Conservation (phyloP, 2,329 filamentous ascomycete species). For the Pyrenophora tritici-repentis region DNA sequence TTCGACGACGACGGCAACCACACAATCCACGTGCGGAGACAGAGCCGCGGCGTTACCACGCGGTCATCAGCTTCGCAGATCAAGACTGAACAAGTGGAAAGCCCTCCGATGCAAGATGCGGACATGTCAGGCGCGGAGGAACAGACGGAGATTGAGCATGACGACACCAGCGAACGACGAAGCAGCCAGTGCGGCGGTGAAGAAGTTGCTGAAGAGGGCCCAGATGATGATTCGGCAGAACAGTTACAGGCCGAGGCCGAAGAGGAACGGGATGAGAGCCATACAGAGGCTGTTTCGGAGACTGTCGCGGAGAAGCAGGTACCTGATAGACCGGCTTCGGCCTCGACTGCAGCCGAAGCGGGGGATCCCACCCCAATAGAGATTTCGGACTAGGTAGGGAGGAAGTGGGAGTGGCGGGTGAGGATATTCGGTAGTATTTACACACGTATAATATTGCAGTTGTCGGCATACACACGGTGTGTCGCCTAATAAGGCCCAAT, state of each 20-base stretch:
- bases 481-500: too few relatives aligned
- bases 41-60: slow-evolving; percentile 14
- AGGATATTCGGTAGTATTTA: too few relatives aligned
- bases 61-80: slow-evolving; percentile 15
- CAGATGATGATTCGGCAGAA: background rate
- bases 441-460: too few relatives aligned
- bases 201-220: background rate
- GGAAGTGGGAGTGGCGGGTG: too few relatives aligned
- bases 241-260: background rate
- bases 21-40: slow-evolving; percentile 27
- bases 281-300: background rate
- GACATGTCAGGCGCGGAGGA: slow-evolving; percentile 33
- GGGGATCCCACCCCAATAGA: too few relatives aligned
- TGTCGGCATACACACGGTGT: too few relatives aligned
- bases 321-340: too few relatives aligned
- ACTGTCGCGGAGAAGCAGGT: slow-evolving; percentile 3
- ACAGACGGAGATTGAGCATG: slow-evolving; percentile 25
- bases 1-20: slow-evolving; percentile 39
- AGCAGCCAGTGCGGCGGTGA: background rate
- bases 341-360: too few relatives aligned
- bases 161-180: slow-evolving; percentile 18
- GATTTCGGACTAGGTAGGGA: too few relatives aligned
- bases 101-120: slow-evolving; percentile 19
- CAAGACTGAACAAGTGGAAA: slow-evolving; percentile 32
- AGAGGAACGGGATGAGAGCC: background rate